Percentiles rank a stretch among this genome's conserved stretches.
Evolutionary conservation across 805 yeast genomes (phyloP).

Genomic region (Suhomyces tanzawaensis): DNA sequence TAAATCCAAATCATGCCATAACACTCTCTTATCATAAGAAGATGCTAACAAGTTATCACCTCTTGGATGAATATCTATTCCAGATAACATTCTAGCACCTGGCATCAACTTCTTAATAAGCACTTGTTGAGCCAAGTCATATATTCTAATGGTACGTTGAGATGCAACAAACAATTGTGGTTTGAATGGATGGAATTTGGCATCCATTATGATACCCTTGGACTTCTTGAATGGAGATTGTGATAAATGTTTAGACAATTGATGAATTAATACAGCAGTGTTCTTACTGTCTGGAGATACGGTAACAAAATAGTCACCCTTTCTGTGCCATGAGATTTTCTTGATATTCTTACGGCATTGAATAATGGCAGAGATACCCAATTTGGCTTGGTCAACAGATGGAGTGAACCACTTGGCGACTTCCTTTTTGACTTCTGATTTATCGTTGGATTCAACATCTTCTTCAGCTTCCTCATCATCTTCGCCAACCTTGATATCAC

Average conservation of each 20-base stretch:
- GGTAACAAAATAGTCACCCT: slow-evolving; percentile 94
- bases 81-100: slow-evolving; percentile 92
- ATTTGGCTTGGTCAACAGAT: slow-evolving; percentile 49
- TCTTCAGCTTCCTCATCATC: slow-evolving; percentile 36
- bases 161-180: slow-evolving; percentile 93
- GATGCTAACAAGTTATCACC: slow-evolving; percentile 94
- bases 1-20: slow-evolving; percentile 96
- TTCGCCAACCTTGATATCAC: slow-evolving; percentile 37
- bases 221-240: slow-evolving; percentile 94
- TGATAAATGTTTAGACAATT: slow-evolving; percentile 87
- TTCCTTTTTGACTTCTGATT: slow-evolving; percentile 38
- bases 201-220: slow-evolving; percentile 93
- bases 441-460: slow-evolving; percentile 14
- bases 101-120: slow-evolving; percentile 84
- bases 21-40: slow-evolving; percentile 89
- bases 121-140: slow-evolving; percentile 84
- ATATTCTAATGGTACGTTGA: slow-evolving; percentile 87
- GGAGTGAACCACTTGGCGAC: slow-evolving; percentile 87
- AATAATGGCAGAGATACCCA: slow-evolving; percentile 73
- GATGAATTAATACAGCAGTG: slow-evolving; percentile 89
- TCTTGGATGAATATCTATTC: slow-evolving; percentile 90
- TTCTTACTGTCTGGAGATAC: slow-evolving; percentile 94
- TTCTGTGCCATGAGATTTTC: slow-evolving; percentile 90
- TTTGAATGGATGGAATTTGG: slow-evolving; percentile 93
- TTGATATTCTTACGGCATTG: slow-evolving; percentile 67